phyloP scores from a whole-genome alignment of 257 asterid genomes.

The Perilla frutescens region DNA sequence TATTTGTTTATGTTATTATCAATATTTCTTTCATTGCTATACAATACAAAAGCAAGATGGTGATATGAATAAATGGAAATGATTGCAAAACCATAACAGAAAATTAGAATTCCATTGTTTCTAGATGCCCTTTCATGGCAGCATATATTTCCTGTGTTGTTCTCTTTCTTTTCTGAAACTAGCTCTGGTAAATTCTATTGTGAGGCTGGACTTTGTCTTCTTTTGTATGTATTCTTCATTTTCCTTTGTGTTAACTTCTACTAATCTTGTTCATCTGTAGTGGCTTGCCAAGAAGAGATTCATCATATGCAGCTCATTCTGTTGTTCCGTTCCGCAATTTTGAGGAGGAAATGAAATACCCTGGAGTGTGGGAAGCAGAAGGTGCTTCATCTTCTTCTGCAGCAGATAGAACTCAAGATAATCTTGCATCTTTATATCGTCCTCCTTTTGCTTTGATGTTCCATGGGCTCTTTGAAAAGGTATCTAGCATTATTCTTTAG shows the following conservation, averaged over 20 bases:
- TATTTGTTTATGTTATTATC: neutral
- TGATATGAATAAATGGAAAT: neutral
- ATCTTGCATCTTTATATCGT: constrained; percentile 92
- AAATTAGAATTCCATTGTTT: constrained; percentile 2
- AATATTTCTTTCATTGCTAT: neutral
- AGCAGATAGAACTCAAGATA: constrained; percentile 62
- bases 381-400: constrained; percentile 65
- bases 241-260: constrained; percentile 4
- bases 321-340: constrained; percentile 95
- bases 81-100: neutral
- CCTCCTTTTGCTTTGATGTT: constrained; percentile 92
- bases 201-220: constrained; percentile 4
- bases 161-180: neutral
- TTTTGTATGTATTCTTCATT: constrained; percentile 1
- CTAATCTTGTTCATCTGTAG: constrained; percentile 24
- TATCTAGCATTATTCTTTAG: constrained; percentile 35
- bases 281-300: constrained; percentile 58
- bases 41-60: neutral
- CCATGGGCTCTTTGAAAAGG: constrained; percentile 91
- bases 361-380: constrained; percentile 83
- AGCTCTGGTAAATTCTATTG: constrained; percentile 1
- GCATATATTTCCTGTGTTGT: constrained; percentile 19
- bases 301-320: constrained; percentile 61
- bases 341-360: constrained; percentile 82
- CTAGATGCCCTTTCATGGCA: neutral